A percentile compares a stretch with the other conserved stretches of the same genome.
phyloP scores from a whole-genome alignment of 2,329 filamentous ascomycete species.

The Diatrype stigma region DNA sequence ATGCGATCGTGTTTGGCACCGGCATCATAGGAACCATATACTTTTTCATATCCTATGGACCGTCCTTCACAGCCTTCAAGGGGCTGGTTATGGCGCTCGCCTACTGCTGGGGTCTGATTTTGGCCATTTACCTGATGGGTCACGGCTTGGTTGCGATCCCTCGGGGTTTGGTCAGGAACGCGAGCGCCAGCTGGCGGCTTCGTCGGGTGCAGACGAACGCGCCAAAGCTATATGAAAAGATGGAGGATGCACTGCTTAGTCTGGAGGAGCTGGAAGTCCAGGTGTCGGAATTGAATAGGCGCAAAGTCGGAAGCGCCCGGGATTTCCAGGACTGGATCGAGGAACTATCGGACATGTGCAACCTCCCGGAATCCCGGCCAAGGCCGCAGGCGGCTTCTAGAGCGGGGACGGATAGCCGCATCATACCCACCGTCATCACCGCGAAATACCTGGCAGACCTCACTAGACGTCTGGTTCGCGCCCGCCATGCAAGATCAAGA shows the following conservation, averaged over 20 bases:
- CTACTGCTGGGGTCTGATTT: slow-evolving; percentile 86
- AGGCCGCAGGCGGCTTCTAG: slow-evolving; percentile 34
- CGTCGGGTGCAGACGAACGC: slow-evolving; percentile 74
- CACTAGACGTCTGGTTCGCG: slow-evolving; percentile 75
- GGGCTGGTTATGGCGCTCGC: slow-evolving; percentile 86
- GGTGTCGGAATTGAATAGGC: slow-evolving; percentile 70
- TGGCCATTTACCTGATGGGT: slow-evolving; percentile 97
- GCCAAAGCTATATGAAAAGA: slow-evolving; percentile 77
- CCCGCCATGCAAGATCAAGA: slow-evolving; percentile 75
- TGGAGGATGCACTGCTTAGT: slow-evolving; percentile 77
- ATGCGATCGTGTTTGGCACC: slow-evolving; percentile 71
- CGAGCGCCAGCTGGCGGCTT: slow-evolving; percentile 70
- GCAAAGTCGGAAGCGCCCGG: slow-evolving; percentile 72
- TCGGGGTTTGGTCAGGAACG: slow-evolving; percentile 71
- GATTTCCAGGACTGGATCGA: slow-evolving; percentile 94
- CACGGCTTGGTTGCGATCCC: slow-evolving; percentile 93
- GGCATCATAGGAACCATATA: slow-evolving; percentile 74
- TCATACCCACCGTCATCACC: slow-evolving; percentile 78
- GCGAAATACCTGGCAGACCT: slow-evolving; percentile 90
- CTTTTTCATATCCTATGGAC: slow-evolving; percentile 73
- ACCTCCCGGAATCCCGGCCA: slow-evolving; percentile 59
- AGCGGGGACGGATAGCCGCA: slow-evolving; percentile 39
- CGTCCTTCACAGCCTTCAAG: slow-evolving; percentile 70
- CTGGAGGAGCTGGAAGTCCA: slow-evolving; percentile 79
- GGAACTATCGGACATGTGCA: slow-evolving; percentile 76